Evolutionary conservation across 2,329 filamentous ascomycete species (phyloP), one percentile per base, ranked within the genome.

Genomic region (Curvularia sp.): DNA sequence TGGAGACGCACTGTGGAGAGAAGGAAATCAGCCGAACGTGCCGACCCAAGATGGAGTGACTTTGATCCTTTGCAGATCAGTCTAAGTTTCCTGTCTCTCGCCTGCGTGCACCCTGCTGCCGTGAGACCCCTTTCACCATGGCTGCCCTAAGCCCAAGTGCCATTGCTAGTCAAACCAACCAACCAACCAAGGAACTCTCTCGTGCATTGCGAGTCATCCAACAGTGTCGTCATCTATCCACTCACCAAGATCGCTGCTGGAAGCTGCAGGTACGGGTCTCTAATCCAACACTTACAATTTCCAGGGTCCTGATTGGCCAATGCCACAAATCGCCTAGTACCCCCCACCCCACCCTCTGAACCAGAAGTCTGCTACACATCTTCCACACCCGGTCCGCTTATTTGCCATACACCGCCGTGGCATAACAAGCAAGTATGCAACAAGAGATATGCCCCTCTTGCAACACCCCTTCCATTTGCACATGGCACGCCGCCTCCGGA

Each of bases 11-110:
- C 53, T 56, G 64, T 63, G 64, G 60, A 56, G 61, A 58, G 59
- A n/a, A 50, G 51, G 51, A 34, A 61, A 65, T 63, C 60, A 58
- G 59, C 65, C 65, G 63, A 64, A 61, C 45, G 58, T 68, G 51
- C 62, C 62, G 55, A 49, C 51, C 48, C 53, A 42, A 61, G 53
- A 39, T 27, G 42, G 45, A 49, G 39, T 59, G 56, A 47, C 52
- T 52, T 49, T 47, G 49, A 58, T 58, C 57, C 51, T 59, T 61
- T 50, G 61, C 49, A 64, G 56, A 68, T 61, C 63, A 55, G 23
- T 59, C 25, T 47, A 42, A 28, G 30, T 43, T 39, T 38, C 53
- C 49, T 32, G 18, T 42, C 27, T 23, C 28, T 27, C 42, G 13
- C 23, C 49, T 19, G 23, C 19, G 9, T 41, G 45, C 28, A 34